Conservation (phyloP, 2,329 filamentous ascomycete species). For the Beauveria varroae region DNA sequence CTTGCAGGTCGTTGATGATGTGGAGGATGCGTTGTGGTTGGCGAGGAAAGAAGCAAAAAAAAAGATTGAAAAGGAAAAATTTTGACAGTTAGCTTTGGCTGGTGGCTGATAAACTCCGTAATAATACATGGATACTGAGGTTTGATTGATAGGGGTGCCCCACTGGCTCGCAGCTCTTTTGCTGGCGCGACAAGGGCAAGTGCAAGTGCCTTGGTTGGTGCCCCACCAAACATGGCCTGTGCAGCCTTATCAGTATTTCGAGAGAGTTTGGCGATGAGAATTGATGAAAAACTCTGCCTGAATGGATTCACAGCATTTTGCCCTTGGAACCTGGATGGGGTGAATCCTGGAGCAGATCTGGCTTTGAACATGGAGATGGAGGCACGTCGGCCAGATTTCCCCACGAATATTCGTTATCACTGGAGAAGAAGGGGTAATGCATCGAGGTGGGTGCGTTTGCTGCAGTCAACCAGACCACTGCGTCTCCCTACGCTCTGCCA, state of each 20-base stretch:
- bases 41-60: background rate
- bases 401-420: background rate
- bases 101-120: no score
- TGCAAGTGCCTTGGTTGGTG: background rate
- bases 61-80: background rate
- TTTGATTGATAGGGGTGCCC: background rate
- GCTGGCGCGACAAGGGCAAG: background rate
- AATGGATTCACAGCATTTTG: background rate
- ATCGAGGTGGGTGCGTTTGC: background rate
- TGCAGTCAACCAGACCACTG: background rate
- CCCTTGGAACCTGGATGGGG: background rate
- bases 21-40: background rate
- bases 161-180: constrained; percentile 5
- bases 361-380: background rate
- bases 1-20: background rate
- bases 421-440: background rate
- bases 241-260: constrained; percentile 1
- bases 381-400: background rate
- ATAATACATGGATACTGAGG: no score
- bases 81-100: background rate
- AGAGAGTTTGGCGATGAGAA: background rate
- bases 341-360: background rate
- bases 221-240: constrained; percentile 7
- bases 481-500: no score
- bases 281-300: constrained; percentile 1